These are phyloP conservation scores for Stemphylium vesicarium DNA, from an alignment of 2,329 filamentous ascomycete genomes.

Conservation along the genomic window DNA sequence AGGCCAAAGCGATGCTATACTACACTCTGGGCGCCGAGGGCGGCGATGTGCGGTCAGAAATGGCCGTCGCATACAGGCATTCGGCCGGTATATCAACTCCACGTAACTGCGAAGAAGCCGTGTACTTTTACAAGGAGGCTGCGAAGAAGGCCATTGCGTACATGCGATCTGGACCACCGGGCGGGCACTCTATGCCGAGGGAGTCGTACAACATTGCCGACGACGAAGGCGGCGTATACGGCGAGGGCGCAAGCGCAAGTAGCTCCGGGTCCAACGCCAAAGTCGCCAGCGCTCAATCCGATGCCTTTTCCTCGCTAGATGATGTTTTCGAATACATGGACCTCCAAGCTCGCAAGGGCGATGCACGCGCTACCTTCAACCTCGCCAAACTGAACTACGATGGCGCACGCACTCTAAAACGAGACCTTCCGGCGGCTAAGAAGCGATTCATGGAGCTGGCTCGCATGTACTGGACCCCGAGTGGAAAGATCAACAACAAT, in stretches of 20 bases:
- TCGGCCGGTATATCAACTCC: conserved; percentile 84
- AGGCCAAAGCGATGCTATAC: conserved; percentile 90
- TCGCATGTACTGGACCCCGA: conserved; percentile 79
- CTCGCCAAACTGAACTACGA: conserved; percentile 89
- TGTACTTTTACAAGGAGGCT: conserved; percentile 88
- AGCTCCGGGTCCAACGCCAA: conserved; percentile 85
- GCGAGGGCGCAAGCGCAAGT: conserved; percentile 88
- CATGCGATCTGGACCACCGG: conserved; percentile 88
- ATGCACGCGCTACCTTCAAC: conserved; percentile 85
- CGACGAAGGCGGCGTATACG: conserved; percentile 89
- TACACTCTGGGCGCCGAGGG: conserved; percentile 90
- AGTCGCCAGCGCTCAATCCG: conserved; percentile 73
- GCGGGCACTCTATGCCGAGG: conserved; percentile 76
- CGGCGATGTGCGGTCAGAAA: conserved; percentile 84
- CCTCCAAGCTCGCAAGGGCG: conserved; percentile 86
- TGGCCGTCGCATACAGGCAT: conserved; percentile 89
- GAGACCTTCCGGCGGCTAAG: conserved; percentile 75
- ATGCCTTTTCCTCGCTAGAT: conserved; percentile 84
- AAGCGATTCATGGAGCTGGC: conserved; percentile 83
- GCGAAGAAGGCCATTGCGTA: conserved; percentile 91
- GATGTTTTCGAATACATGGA: conserved; percentile 95
- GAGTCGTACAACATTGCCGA: conserved; percentile 89
- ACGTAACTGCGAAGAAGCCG: conserved; percentile 83
- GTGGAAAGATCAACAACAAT: conserved; percentile 75
- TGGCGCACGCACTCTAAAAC: conserved; percentile 75